A percentile compares a stretch with the other conserved stretches of the same genome.
These are phyloP conservation scores for Testicularia cyperi DNA, from an alignment of 1,284 basidiomycete genomes.

Conservation along the genomic window DNA sequence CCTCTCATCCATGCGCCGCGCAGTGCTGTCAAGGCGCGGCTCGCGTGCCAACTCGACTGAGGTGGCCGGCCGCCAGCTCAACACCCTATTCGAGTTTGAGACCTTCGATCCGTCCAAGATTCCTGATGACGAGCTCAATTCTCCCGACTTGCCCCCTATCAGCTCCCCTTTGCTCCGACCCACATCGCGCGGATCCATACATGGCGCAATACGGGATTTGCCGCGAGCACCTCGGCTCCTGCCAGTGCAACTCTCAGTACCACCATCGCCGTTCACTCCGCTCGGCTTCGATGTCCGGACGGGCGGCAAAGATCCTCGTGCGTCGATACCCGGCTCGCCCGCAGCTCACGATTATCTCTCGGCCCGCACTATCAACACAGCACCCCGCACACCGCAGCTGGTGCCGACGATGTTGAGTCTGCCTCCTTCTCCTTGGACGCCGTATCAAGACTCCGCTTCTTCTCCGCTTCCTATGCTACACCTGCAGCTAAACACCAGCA, in stretches of 20 bases:
- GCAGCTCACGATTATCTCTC: constrained; percentile 17
- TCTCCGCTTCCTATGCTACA: constrained; percentile 16
- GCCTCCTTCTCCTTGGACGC: constrained; percentile 51
- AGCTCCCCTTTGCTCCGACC: constrained; percentile 24
- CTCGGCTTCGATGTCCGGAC: constrained; percentile 11
- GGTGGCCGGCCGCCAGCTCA: constrained; percentile 22
- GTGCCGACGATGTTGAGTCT: constrained; percentile 43
- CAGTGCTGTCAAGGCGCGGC: constrained; percentile 12
- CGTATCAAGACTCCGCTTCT: constrained; percentile 10
- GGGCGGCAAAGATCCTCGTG: constrained; percentile 4
- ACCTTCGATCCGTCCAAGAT: constrained; percentile 22
- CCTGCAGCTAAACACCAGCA: constrained; percentile 35
- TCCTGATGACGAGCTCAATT: constrained; percentile 26
- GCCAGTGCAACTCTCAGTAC: constrained; percentile 37
- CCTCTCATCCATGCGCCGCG: constrained; percentile 10
- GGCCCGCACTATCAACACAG: constrained; percentile 12
- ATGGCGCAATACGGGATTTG: constrained; percentile 18
- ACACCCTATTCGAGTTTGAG: constrained; percentile 31
- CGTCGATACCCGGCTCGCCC: constrained; percentile 3
- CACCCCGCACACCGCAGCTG: constrained; percentile 38
- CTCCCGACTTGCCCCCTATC: constrained; percentile 29
- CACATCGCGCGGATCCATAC: constrained; percentile 10
- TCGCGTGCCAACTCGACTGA: constrained; percentile 25
- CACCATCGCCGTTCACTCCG: constrained; percentile 39
- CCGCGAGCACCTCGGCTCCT: constrained; percentile 38